A percentile compares a stretch with the other conserved stretches of the same genome.
Conservation (phyloP, 148 eudicot species). For the Dysphania ambrosioides region DNA sequence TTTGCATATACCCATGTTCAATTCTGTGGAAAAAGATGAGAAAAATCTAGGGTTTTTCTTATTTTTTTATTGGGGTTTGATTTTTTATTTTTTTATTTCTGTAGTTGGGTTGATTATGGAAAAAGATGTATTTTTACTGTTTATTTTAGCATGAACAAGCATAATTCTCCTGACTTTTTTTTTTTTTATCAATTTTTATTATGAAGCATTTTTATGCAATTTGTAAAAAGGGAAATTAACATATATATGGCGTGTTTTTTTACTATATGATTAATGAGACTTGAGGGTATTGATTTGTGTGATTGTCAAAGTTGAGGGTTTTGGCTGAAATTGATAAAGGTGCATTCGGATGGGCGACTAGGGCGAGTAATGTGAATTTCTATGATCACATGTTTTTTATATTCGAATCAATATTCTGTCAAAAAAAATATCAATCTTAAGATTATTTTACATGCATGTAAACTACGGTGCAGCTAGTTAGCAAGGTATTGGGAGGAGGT, state of each 20-base stretch:
- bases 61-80: no score
- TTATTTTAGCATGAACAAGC: not conserved
- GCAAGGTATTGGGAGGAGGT: not conserved
- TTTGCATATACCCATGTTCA: conserved; percentile 13
- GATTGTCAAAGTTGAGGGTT: not conserved
- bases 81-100: not conserved
- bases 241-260: not conserved
- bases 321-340: no score
- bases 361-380: no score
- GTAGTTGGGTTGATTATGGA: not conserved
- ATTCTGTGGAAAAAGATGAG: not conserved
- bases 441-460: no score
- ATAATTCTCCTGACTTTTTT: not conserved
- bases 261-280: not conserved
- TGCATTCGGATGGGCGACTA: no score
- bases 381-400: not conserved
- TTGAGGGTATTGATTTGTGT: not conserved
- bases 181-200: not conserved
- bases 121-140: no score
- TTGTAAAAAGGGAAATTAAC: not conserved
- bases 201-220: not conserved
- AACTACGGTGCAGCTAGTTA: no score
- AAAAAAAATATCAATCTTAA: no score
- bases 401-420: no score
- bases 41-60: not conserved